Conservation (phyloP, 352 stramenopile genomes). For the Phytophthora tentaculata region DNA sequence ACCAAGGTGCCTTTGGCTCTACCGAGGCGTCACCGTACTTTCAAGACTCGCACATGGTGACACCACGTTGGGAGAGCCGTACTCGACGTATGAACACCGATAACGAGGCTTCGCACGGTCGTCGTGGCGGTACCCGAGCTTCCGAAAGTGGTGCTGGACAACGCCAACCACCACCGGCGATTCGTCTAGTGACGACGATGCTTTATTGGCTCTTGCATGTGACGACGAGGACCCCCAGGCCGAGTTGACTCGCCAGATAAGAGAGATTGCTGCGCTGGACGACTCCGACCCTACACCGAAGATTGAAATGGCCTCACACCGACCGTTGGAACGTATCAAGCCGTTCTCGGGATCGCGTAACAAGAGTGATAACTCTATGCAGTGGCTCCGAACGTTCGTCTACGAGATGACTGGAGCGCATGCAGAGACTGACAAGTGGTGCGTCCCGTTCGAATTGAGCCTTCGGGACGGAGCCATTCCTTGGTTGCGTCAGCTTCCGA, state of each 20-base stretch:
- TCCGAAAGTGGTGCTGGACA: not conserved
- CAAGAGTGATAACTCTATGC: slow-evolving; percentile 7
- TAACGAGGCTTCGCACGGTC: not conserved
- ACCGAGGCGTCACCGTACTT: not conserved
- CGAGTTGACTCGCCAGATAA: not conserved
- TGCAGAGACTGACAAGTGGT: not conserved
- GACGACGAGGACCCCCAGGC: not conserved
- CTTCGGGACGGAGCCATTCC: slow-evolving; percentile 1
- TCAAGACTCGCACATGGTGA: not conserved
- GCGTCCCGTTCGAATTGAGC: not conserved
- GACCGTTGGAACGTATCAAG: slow-evolving; percentile 1
- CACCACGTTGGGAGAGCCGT: not conserved
- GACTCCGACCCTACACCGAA: not conserved
- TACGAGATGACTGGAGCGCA: slow-evolving; percentile 10
- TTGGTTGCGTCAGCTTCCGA: not conserved
- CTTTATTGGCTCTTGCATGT: not conserved
- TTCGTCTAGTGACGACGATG: not conserved
- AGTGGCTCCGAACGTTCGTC: slow-evolving; percentile 2
- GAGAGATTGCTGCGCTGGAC: not conserved
- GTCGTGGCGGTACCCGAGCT: not conserved
- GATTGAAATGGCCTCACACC: slow-evolving; percentile 10
- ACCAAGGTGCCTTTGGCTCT: too few species aligned
- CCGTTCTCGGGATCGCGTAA: not conserved
- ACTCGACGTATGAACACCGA: not conserved
- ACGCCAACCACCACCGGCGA: not conserved